Base-by-base conservation (phyloP, 129 eudicot genomes). In the Chrysanthemum seticuspe region DNA sequence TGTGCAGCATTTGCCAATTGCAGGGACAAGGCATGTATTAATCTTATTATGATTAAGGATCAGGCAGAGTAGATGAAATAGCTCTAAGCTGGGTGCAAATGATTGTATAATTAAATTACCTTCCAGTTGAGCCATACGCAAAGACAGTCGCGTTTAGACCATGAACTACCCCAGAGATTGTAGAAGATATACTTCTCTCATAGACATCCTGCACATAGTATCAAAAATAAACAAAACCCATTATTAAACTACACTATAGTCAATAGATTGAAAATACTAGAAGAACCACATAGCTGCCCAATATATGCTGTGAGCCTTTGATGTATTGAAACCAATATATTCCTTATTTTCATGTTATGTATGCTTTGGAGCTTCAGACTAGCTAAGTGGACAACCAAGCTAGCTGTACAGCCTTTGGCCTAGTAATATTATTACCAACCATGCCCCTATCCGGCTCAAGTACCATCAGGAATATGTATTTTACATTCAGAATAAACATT, bases 61-160 rank as follows among this genome's bases (percentile, higher is more conserved):
- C 60, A 18, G 61, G 23, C 13, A 73, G 50, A 73, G 19, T 48
- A 50, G 16, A 48, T 60, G 62, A n/a, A 60, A 52, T 18, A 36
- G 12, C 44, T 72, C 60, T 5, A 45, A 16, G 50, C 27, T 14
- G 61, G 13, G n/a, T 55, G 34, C 56, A n/a, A 55, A 25, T 70
- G 67, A 40, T 57, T 57, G 52, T 62, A 57, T 27, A 40, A 31
- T 65, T n/a, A 31, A 27, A 68, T 71, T 85, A 92, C 98, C 98
- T 92, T 73, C 98, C 98, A 49, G 98, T 92, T 58, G 96, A 87
- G 55, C 98, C 98, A 82, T 92, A 92, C 23, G 98, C 98, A 87
- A 92, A 92, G 66, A 89, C 86, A 14, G 98, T 92, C n/a, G 98
- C 96, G 80, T 92, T 92, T 48, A 92, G 86, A 72, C 98, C 98